phyloP scores from a whole-genome alignment of 371 early-diverging fungal genomes.

The Mucor saturninus region DNA sequence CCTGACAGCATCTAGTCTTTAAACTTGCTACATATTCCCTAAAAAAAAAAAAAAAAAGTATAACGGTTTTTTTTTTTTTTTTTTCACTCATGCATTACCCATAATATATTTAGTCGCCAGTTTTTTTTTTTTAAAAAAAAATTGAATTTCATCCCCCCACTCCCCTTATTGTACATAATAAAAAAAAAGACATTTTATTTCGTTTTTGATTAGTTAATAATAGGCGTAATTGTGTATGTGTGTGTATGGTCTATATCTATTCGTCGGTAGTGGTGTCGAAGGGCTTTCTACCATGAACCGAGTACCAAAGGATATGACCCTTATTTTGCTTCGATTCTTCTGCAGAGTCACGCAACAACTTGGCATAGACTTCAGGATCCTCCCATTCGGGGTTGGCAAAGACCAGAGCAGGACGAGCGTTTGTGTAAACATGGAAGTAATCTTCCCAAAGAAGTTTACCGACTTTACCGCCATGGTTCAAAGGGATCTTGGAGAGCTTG shows the following conservation, averaged over 20 bases:
- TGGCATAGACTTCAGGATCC: slow-evolving; percentile 12
- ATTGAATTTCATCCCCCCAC: too few relatives aligned
- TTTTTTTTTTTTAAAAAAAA: too few relatives aligned
- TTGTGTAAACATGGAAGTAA: slow-evolving; percentile 23
- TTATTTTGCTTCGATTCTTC: slow-evolving; percentile 13
- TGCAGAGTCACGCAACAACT: slow-evolving; percentile 10
- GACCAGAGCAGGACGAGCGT: slow-evolving; percentile 21
- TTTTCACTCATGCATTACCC: too few relatives aligned
- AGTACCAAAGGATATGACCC: slow-evolving; percentile 6
- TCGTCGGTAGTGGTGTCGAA: neutral
- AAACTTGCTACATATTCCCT: neutral
- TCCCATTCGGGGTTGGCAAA: slow-evolving; percentile 18
- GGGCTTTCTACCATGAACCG: slow-evolving; percentile 25
- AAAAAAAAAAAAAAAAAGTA: neutral
- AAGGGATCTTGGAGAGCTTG: slow-evolving; percentile 12
- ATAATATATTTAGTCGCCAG: too few relatives aligned
- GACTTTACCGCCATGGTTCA: slow-evolving; percentile 29
- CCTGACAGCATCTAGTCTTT: neutral
- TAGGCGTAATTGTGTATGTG: neutral
- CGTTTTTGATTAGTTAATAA: too few relatives aligned
- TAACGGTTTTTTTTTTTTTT: too few relatives aligned
- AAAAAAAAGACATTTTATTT: too few relatives aligned
- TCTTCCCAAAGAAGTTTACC: slow-evolving; percentile 33
- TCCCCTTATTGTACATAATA: too few relatives aligned
- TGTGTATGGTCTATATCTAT: neutral